Percentiles rank a stretch among this genome's conserved stretches.
Evolutionary conservation across 352 stramenopile genomes (phyloP).

Genomic region (Phytophthora tentaculata): DNA sequence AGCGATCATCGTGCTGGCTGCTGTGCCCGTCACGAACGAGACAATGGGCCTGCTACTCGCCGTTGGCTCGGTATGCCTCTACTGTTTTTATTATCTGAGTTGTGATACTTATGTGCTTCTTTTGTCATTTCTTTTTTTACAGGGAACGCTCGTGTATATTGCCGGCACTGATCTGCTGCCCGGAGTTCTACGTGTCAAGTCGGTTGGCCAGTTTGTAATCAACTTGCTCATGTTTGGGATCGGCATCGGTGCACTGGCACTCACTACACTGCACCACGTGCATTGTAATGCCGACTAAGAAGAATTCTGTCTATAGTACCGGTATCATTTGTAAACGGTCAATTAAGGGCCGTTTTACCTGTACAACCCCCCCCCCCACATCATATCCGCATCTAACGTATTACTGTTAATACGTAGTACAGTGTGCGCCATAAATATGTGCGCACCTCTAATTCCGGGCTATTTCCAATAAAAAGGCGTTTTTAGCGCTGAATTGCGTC

Average conservation of each 20-base stretch:
- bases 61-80: constrained; percentile 68
- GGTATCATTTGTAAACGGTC: too few species aligned
- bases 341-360: too few species aligned
- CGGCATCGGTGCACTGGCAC: constrained; percentile 75
- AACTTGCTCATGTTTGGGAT: constrained; percentile 60
- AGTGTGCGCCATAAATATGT: too few species aligned
- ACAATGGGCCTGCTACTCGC: constrained; percentile 78
- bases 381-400: too few species aligned
- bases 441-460: too few species aligned
- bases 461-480: too few species aligned
- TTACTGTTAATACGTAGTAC: too few species aligned
- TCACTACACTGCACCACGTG: constrained; percentile 89
- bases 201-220: constrained; percentile 44
- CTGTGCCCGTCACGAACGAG: constrained; percentile 56
- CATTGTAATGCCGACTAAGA: constrained; percentile 70
- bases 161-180: constrained; percentile 69
- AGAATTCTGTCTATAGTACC: too few species aligned
- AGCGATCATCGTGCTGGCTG: constrained; percentile 62
- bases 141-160: constrained; percentile 75
- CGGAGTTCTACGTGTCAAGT: constrained; percentile 54
- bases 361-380: too few species aligned
- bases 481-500: too few species aligned
- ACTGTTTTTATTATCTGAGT: background rate
- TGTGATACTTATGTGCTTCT: background rate
- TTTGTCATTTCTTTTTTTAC: too few species aligned